Evolutionary conservation across 345 rosid genomes (phyloP), one percentile per base, ranked within the genome.

Genomic region (Boechera divaricarpa): DNA sequence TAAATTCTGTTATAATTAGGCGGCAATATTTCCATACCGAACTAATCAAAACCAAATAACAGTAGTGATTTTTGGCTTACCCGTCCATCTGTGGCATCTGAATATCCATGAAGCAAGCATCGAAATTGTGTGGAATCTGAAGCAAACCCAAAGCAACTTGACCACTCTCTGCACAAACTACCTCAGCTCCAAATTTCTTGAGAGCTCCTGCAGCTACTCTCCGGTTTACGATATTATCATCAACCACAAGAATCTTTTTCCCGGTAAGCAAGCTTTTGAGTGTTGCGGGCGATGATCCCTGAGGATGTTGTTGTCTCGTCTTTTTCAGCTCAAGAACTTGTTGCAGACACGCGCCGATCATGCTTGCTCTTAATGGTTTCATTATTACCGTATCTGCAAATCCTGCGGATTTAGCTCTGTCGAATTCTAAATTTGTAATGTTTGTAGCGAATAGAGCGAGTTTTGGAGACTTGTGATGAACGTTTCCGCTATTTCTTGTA

Each of bases 21-120:
- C 68, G 21, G 33, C 26, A 45, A 44, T 21, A 21, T 38, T 2
- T 21, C 5, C 49, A 39, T 10, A 33, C 28, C 7, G 10, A 64
- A 13, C 13, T 5, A 18, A 5, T 66, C 38, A 26, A 28, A 68
- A 10, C 9, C 47, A 33, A 24, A 33, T 31, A 59, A 3, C 16
- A 32, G 49, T 21, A 0, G 24, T 36, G 52, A 55, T 41, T 15
- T 8, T 53, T 16, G 33, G 39, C 88, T 71, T 83, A 94, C 98
- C 99, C 99, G 65, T 95, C 99, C 99, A 95, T 95, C 75, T 91
- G 98, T 2, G 99, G 99, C 99, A 95, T 95, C 75, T 95, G 99
- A 71, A 95, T 92, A 65, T 95, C 99, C 99, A 95, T 95, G 82
- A 95, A 95, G 84, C 99, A 95, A 32, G 99, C 99, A 83, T 95